Conservation (phyloP, 352 stramenopile species). For the Detonula confervacea region DNA sequence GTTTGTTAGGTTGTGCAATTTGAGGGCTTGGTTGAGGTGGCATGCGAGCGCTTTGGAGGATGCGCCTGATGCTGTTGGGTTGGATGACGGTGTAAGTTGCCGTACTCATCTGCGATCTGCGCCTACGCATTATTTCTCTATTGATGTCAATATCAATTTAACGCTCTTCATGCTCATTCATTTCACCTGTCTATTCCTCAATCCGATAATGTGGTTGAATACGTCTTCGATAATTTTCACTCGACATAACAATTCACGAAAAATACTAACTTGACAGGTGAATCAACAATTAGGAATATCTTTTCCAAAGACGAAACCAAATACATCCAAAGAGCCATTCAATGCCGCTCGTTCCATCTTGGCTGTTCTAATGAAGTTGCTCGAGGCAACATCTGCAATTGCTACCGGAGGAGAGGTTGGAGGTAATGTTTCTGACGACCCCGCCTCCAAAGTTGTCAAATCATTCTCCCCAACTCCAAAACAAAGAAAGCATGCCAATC, state of each 20-base stretch:
- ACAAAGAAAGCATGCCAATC: slow-evolving; percentile 36
- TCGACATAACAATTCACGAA: neutral
- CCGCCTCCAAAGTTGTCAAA: slow-evolving; percentile 20
- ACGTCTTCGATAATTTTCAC: neutral
- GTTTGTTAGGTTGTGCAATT: slow-evolving; percentile 70
- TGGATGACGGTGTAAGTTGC: slow-evolving; percentile 41
- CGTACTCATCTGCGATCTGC: too few relatives aligned
- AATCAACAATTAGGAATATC: slow-evolving; percentile 50
- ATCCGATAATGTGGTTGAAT: too few relatives aligned
- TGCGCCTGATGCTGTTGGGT: slow-evolving; percentile 7
- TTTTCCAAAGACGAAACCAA: slow-evolving; percentile 32
- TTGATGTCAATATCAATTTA: neutral
- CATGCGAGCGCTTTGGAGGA: slow-evolving; percentile 49
- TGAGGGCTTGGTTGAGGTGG: slow-evolving; percentile 73
- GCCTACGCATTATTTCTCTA: too few relatives aligned
- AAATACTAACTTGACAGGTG: slow-evolving; percentile 5
- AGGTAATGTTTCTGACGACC: slow-evolving; percentile 14
- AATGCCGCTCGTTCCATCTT: slow-evolving; percentile 77
- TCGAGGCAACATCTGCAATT: slow-evolving; percentile 72
- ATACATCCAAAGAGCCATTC: slow-evolving; percentile 55
- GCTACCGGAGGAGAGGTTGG: slow-evolving; percentile 19
- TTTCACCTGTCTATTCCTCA: too few relatives aligned
- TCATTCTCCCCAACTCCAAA: slow-evolving; percentile 35
- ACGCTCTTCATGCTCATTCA: neutral
- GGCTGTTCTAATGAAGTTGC: slow-evolving; percentile 84